Evolutionary conservation across 768 basidiomycete species (phyloP).

Genomic region (Mycena maculata): DNA sequence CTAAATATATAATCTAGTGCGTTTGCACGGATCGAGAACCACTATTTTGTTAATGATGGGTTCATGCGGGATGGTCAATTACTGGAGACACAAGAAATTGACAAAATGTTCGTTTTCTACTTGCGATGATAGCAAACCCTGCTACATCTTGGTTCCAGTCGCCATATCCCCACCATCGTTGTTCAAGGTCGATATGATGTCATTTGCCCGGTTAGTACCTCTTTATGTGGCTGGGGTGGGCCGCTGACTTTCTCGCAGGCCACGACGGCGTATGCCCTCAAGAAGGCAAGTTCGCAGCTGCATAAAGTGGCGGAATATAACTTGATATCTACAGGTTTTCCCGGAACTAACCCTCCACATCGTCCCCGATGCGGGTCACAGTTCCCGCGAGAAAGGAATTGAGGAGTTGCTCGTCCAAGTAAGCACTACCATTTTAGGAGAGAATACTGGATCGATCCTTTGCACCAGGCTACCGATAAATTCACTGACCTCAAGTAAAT

Average conservation of each 20-base stretch:
- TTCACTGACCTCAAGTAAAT: slow-evolving; percentile 50
- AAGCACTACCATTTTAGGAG: slow-evolving; percentile 23
- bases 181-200: slow-evolving; percentile 92
- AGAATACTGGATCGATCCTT: not conserved
- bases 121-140: not conserved
- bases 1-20: slow-evolving; percentile 60
- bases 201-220: slow-evolving; percentile 68
- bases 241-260: slow-evolving; percentile 41
- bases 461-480: slow-evolving; percentile 55
- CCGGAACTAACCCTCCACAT: slow-evolving; percentile 82
- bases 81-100: slow-evolving; percentile 83
- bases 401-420: slow-evolving; percentile 80
- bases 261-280: slow-evolving; percentile 83
- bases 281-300: slow-evolving; percentile 58
- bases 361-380: slow-evolving; percentile 90
- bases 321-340: slow-evolving; percentile 60
- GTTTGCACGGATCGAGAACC: slow-evolving; percentile 90
- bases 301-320: not conserved
- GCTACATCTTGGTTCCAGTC: slow-evolving; percentile 57
- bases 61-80: slow-evolving; percentile 93
- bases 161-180: slow-evolving; percentile 86
- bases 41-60: slow-evolving; percentile 88
- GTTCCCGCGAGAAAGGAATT: slow-evolving; percentile 78
- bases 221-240: too few relatives aligned
- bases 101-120: slow-evolving; percentile 77